Base-by-base conservation (phyloP, 129 eudicot species). In the Pittosporum tobira region DNA sequence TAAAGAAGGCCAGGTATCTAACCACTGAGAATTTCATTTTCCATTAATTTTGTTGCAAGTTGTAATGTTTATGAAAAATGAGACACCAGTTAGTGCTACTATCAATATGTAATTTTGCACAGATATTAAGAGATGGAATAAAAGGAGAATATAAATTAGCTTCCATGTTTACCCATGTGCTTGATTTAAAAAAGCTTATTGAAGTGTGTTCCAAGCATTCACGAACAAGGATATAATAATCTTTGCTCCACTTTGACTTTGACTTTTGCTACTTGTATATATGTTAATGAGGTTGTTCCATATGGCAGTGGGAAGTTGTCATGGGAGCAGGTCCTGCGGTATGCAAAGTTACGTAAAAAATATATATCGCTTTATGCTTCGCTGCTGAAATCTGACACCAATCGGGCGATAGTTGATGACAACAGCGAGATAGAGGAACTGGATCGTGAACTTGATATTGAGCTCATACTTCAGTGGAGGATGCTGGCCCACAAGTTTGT, bases 401-500 rank as follows among this genome's bases (percentile, higher is more conserved):
- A 70, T 22, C 82, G 77, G 45, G 68, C 71, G 19, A 66, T 75
- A 61, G 66, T 84, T 53, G 96, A 84, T 77, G 91, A 81, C 73
- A 87, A 84, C 61, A 72, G 82, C 75, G 96, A 81, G 62, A 72
- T 93, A 26, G 94, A 84, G 54, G 88, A 93, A 70, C 75, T 93
- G 45, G 99, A 93, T 58, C 85, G 88, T 25, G 96, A 81, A 71
- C 94, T 93, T 73, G 94, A 93, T 77, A 84, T 75, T 63, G 96
- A 93, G 25, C 82, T 87, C 62, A 84, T 93, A 64, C 77, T 93
- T 64, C 99, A 93, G 52, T 93, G 99, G 99, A 93, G 99, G 82
- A 87, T 93, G 99, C 65, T 93, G 72, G 99, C 99, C 37, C 99
- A 93, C 75, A 93, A 85, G 75, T 79, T 87, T 64, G 91, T 87